Conservation (phyloP, 2,329 filamentous ascomycete species). For the Penicillium occitanis region DNA sequence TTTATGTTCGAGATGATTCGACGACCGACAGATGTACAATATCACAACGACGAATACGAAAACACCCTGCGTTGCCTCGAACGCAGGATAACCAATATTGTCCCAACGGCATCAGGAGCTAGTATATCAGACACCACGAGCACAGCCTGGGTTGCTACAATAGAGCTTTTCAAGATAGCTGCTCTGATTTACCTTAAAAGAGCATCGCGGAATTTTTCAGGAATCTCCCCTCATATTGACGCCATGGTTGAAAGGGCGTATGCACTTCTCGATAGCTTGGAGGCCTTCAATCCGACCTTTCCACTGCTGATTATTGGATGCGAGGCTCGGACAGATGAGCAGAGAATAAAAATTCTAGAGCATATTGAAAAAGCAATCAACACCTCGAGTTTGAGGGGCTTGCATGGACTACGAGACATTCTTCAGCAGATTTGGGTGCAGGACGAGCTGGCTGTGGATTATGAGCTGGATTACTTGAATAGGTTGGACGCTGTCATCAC, state of each 20-base stretch:
- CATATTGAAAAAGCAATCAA: constrained; percentile 16
- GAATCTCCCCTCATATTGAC: constrained; percentile 12
- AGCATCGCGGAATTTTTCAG: constrained; percentile 19
- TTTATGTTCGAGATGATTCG: constrained; percentile 17
- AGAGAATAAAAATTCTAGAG: constrained; percentile 16
- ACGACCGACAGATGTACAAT: constrained; percentile 14
- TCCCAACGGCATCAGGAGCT: constrained; percentile 11
- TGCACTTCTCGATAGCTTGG: constrained; percentile 14
- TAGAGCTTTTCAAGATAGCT: constrained; percentile 19
- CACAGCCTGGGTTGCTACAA: constrained; percentile 16
- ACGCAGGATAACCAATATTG: constrained; percentile 17
- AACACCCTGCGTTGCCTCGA: constrained; percentile 18
- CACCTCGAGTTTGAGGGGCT: constrained; percentile 17
- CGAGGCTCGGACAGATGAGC: constrained; percentile 18
- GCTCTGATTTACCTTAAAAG: constrained; percentile 18
- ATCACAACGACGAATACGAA: constrained; percentile 17
- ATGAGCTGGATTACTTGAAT: constrained; percentile 19
- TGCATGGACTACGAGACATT: constrained; percentile 14
- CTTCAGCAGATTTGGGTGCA: constrained; percentile 18
- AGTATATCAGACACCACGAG: constrained; percentile 14
- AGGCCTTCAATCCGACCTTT: constrained; percentile 13
- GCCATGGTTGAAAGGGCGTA: constrained; percentile 18
- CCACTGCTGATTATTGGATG: constrained; percentile 17
- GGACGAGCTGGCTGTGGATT: constrained; percentile 18
- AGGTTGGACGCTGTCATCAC: constrained; percentile 13